Conservation (phyloP, 257 asterid genomes). For the Plantago elongata region DNA sequence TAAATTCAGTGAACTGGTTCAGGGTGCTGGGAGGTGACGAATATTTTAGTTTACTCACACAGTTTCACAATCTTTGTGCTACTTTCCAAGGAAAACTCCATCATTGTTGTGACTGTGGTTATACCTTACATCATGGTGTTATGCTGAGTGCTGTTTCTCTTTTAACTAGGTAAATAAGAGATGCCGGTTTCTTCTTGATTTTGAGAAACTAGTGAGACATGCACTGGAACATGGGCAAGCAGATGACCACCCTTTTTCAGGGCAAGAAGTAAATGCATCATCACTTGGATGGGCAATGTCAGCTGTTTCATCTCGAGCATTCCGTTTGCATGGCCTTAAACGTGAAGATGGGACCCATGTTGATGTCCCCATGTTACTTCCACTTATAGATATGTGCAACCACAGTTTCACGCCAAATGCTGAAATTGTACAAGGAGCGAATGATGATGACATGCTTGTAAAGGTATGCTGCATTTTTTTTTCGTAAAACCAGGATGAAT, state of each 20-base stretch:
- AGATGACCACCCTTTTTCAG: slow-evolving; percentile 71
- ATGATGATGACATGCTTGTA: slow-evolving; percentile 52
- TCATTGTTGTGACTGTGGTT: too few relatives aligned
- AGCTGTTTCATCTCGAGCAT: slow-evolving; percentile 95
- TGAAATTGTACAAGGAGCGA: slow-evolving; percentile 68
- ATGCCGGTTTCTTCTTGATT: slow-evolving; percentile 90
- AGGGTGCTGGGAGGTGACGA: too few relatives aligned
- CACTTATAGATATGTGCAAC: slow-evolving; percentile 97
- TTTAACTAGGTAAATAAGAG: slow-evolving; percentile 76
- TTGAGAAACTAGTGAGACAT: slow-evolving; percentile 47
- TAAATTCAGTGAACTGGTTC: too few relatives aligned
- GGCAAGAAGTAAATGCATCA: slow-evolving; percentile 79
- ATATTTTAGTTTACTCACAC: too few relatives aligned
- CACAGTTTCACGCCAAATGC: slow-evolving; percentile 93
- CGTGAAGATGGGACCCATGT: slow-evolving; percentile 55
- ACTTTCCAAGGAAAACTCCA: too few relatives aligned
- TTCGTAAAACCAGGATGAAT: not conserved
- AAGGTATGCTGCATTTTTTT: slow-evolving; percentile 51
- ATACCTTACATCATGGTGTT: too few relatives aligned
- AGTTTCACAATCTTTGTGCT: too few relatives aligned
- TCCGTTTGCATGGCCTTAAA: slow-evolving; percentile 66
- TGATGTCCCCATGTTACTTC: slow-evolving; percentile 80
- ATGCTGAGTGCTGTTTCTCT: slow-evolving; percentile 7
- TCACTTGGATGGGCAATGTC: slow-evolving; percentile 99
- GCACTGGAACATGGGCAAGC: slow-evolving; percentile 46